A percentile compares a stretch with the other conserved stretches of the same genome.
phyloP scores from a whole-genome alignment of 148 eudicot genomes.

The Rhododendron molle region DNA sequence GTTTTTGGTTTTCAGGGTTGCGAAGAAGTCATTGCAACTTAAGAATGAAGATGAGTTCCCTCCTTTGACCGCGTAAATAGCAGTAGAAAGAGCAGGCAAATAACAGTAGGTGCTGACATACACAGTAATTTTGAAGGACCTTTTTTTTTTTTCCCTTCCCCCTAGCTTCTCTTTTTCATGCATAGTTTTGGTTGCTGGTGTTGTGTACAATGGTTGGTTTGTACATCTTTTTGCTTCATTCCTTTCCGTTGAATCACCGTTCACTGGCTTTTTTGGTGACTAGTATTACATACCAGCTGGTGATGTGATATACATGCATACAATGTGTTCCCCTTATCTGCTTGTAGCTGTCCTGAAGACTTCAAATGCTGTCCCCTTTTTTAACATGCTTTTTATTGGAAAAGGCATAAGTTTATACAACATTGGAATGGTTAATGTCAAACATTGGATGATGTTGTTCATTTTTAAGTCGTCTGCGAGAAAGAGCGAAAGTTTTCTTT shows the following conservation, averaged over 20 bases:
- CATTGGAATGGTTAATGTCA: background rate
- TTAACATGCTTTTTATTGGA: background rate
- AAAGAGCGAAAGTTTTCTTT: no score
- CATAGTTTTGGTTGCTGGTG: slow-evolving; percentile 7
- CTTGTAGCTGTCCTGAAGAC: background rate
- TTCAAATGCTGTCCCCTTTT: background rate
- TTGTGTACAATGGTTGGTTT: background rate
- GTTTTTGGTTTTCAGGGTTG: slow-evolving; percentile 23
- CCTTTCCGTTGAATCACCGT: background rate
- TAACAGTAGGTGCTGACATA: slow-evolving; percentile 3
- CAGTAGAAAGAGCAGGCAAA: background rate
- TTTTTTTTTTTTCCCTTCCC: no score
- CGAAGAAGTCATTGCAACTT: slow-evolving; percentile 23
- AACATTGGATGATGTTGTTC: background rate
- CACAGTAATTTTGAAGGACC: background rate
- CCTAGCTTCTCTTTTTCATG: background rate
- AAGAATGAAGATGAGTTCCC: slow-evolving; percentile 44
- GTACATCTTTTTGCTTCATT: slow-evolving; percentile 5
- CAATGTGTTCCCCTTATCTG: background rate
- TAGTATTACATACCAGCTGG: background rate
- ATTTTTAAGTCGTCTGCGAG: background rate
- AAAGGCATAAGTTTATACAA: background rate
- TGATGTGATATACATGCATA: background rate
- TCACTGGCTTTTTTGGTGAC: background rate
- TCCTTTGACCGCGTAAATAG: slow-evolving; percentile 25